Evolutionary conservation across 768 basidiomycete genomes (phyloP), one percentile per base, ranked within the genome.

Genomic region (Crepidotus variabilis): DNA sequence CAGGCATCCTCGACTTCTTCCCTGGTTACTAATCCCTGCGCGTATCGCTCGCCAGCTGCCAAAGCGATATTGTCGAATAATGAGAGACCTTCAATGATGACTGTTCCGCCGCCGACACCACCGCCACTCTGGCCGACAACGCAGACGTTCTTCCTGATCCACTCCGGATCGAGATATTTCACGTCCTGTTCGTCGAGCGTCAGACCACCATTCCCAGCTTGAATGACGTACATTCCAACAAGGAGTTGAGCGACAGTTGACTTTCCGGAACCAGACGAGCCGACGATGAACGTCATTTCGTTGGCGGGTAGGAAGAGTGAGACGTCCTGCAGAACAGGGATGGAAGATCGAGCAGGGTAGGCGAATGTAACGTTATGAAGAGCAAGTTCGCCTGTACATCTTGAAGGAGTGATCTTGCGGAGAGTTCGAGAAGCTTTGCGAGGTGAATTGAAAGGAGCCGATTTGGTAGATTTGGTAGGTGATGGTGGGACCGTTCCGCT

Each of bases 251-350:
- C 89, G 59, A 96, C 80, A 2, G 94, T 98, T 21, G 91, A 93
- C 74, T 98, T 98, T 35, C 96, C 94, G 1, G 85, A 92, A 8
- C 96, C 95, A 5, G 93, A 96, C 0, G 88, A 72, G 9, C 96
- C 96, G 18, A 98, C 93, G 61, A 98, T 82, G 53, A 93, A 95
- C 2, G 97, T 92, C 23, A 84, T 88, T 65, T 96, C 91, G 60
- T 86, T 83, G 2, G 90, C 83, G 1, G 75, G 73, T 62, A 98
- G 75, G 58, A 77, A 78, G 68, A 97, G 80, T 11, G 83, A 85
- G 49, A 93, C 67, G 54, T 84, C 75, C 21, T 76, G 67, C 51
- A 98, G 79, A 16, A 94, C 81, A 1, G 80, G 80, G 10, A 82
- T 79, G 51, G 86, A 81, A 1, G 89, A 80, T 18, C 88, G 84